phyloP scores from a whole-genome alignment of 148 eudicot genomes.

The Vaccinium myrtillus region DNA sequence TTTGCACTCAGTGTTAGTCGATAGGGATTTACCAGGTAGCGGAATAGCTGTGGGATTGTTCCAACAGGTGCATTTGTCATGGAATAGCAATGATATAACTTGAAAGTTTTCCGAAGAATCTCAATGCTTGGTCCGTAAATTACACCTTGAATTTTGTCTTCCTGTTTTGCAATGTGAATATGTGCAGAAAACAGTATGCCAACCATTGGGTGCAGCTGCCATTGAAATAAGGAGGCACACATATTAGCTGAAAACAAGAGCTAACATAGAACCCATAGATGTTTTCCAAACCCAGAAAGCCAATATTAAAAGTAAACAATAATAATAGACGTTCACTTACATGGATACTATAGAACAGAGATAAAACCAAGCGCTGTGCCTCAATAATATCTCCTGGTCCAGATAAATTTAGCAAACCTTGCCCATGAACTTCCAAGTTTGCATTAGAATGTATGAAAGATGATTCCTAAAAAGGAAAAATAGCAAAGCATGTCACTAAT shows the following conservation, averaged over 20 bases:
- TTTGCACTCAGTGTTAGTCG: no score
- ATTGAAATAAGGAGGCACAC: not conserved
- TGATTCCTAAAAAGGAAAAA: constrained; percentile 57
- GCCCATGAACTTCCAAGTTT: constrained; percentile 95
- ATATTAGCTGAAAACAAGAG: constrained; percentile 4
- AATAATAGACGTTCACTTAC: constrained; percentile 46
- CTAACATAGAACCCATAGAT: not conserved
- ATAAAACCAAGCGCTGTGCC: constrained; percentile 90
- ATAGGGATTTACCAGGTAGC: no score
- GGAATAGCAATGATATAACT: no score
- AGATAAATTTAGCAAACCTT: constrained; percentile 83
- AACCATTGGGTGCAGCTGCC: not conserved
- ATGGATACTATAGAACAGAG: constrained; percentile 84
- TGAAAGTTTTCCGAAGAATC: no score
- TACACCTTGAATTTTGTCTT: no score
- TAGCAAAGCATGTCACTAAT: constrained; percentile 13
- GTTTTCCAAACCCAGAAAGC: not conserved
- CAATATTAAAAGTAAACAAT: not conserved
- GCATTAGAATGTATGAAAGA: constrained; percentile 84
- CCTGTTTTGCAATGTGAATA: no score
- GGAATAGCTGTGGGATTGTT: no score
- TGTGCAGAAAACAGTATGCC: not conserved
- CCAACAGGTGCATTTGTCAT: no score
- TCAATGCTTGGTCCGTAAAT: no score
- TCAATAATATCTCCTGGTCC: constrained; percentile 93